These are phyloP conservation scores for Zoysia japonica DNA, from an alignment of 176 grass and related monocot species.

Conservation along the genomic window DNA sequence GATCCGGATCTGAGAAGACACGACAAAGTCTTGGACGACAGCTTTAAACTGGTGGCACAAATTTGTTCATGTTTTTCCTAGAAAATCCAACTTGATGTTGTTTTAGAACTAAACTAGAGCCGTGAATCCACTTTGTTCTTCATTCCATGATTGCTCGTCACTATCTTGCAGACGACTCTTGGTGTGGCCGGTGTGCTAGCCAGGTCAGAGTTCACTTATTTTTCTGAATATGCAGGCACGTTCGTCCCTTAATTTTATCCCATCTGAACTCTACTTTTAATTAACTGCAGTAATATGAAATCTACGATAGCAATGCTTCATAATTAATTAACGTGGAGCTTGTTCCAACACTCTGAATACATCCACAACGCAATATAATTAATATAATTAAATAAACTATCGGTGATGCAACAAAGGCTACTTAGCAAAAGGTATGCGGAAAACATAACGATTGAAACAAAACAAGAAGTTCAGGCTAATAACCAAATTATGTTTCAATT, in stretches of 20 bases:
- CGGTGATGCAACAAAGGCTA: too few relatives aligned
- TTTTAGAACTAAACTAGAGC: constrained; percentile 8
- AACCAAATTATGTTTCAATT: not conserved
- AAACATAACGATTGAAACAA: not conserved
- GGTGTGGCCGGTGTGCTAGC: not conserved
- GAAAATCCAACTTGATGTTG: constrained; percentile 17
- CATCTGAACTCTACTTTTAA: not conserved
- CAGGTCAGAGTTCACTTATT: constrained; percentile 1
- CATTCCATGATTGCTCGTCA: constrained; percentile 24
- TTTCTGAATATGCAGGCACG: not conserved
- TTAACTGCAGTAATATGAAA: not conserved
- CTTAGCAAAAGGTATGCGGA: not conserved
- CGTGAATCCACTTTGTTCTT: constrained; percentile 16
- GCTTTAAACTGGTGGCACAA: constrained; percentile 10
- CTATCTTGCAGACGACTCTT: constrained; percentile 3
- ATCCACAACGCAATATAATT: too few relatives aligned
- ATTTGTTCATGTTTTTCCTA: constrained; percentile 13
- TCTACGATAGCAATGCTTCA: too few relatives aligned
- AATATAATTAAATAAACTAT: too few relatives aligned
- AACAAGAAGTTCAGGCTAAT: not conserved
- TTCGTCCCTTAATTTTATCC: not conserved
- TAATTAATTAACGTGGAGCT: too few relatives aligned
- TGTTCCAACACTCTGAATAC: too few relatives aligned
- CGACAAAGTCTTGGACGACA: not conserved
- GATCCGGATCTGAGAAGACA: constrained; percentile 25